These are phyloP conservation scores for Macroventuria anomochaeta DNA, from an alignment of 2,329 filamentous ascomycete species.

Conservation along the genomic window DNA sequence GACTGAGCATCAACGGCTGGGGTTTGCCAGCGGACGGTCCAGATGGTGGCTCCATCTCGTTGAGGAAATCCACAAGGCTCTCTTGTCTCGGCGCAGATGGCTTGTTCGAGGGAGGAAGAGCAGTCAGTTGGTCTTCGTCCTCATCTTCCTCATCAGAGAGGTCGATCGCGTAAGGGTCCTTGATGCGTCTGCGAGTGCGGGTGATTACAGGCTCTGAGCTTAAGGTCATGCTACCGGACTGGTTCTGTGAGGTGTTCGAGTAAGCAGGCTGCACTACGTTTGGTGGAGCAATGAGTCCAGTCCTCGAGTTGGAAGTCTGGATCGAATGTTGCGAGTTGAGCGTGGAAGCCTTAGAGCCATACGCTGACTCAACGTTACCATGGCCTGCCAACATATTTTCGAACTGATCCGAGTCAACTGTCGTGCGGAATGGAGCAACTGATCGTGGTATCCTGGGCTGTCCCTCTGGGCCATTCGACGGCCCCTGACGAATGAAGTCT, in stretches of 20 bases:
- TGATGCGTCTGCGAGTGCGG: constrained; percentile 77
- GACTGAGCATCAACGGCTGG: constrained; percentile 43
- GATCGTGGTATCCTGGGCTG: constrained; percentile 78
- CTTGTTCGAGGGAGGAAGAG: constrained; percentile 50
- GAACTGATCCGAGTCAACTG: constrained; percentile 85
- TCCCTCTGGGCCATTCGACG: constrained; percentile 64
- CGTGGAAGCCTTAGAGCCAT: constrained; percentile 45
- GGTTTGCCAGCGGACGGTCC: constrained; percentile 51
- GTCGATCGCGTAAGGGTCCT: constrained; percentile 94
- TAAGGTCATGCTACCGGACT: constrained; percentile 41
- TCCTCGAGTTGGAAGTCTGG: constrained; percentile 76
- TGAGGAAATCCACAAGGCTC: constrained; percentile 75
- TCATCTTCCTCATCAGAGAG: constrained; percentile 49
- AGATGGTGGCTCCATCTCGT: constrained; percentile 69
- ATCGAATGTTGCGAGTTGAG: constrained; percentile 51
- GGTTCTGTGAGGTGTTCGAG: constrained; percentile 45
- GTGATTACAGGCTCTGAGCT: constrained; percentile 63
- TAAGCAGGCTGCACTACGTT: constrained; percentile 46
- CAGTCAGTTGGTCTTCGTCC: constrained; percentile 59
- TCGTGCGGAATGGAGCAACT: constrained; percentile 84
- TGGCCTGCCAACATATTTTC: constrained; percentile 45
- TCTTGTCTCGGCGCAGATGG: constrained; percentile 49
- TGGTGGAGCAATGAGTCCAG: constrained; percentile 64
- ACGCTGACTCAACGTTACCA: constrained; percentile 43
- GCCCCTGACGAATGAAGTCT: constrained; percentile 91